Conservation (phyloP, 1,284 basidiomycete species). For the Sphaerobolus stellatus region DNA sequence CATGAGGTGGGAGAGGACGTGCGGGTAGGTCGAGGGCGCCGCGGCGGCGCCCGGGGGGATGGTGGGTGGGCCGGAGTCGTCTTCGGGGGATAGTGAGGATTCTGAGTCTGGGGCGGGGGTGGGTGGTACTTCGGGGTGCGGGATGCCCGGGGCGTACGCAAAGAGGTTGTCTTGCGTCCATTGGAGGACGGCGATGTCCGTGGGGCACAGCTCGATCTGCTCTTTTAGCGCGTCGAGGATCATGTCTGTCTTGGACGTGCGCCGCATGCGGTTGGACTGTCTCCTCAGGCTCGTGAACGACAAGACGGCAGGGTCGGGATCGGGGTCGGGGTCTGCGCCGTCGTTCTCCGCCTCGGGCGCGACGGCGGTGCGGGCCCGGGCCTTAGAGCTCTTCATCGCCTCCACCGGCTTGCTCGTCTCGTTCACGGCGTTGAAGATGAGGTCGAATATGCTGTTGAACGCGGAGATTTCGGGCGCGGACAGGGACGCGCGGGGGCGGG, state of each 20-base stretch:
- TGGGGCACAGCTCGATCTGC: conserved; percentile 41
- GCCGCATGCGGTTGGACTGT: conserved; percentile 25
- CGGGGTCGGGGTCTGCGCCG: background rate
- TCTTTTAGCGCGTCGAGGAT: conserved; percentile 49
- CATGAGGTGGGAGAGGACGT: conserved; percentile 74
- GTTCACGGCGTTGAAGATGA: conserved; percentile 61
- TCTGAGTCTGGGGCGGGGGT: conserved; percentile 72
- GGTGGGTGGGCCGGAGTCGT: conserved; percentile 29
- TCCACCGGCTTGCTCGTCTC: conserved; percentile 27
- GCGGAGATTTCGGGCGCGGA: conserved; percentile 62
- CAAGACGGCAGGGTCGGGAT: background rate
- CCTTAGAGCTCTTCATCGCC: conserved; percentile 16
- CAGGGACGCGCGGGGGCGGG: conserved; percentile 53
- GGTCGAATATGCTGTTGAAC: conserved; percentile 70
- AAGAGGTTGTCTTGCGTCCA: conserved; percentile 73
- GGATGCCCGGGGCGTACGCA: conserved; percentile 67
- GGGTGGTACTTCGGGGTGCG: conserved; percentile 69
- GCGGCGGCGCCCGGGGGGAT: background rate
- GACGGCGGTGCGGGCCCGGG: conserved; percentile 16
- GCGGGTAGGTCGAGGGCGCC: conserved; percentile 56
- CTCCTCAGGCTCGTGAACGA: conserved; percentile 18
- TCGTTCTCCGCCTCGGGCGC: background rate
- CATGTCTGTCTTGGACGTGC: conserved; percentile 29
- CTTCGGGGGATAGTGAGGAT: conserved; percentile 49
- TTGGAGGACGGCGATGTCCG: conserved; percentile 52